Base-by-base conservation (phyloP, 1,284 basidiomycete species). In the Porodaedalea pini region DNA sequence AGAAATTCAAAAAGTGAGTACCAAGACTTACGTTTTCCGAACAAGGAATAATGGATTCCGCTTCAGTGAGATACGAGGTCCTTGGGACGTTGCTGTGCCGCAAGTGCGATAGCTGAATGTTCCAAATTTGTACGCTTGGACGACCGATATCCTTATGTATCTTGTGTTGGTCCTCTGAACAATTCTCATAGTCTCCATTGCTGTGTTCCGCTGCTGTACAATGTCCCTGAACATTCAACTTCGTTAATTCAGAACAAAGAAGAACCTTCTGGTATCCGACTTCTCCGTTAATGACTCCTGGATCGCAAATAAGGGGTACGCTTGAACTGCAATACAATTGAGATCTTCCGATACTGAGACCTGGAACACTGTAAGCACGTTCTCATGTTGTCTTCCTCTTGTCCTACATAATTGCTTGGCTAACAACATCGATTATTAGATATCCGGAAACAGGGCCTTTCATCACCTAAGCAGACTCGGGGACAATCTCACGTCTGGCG, bases 1-100 rank as follows among this genome's bases (percentile, higher is more conserved):
- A 92, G 73, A 80, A 79, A 67, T 89, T 83, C 73, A 92, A 92
- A 75, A 92, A 92, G 90, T 86, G 65, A 55, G 81, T 75, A 17
- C 29, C 25, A 3, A 10, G 6, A 13, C 15, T 57, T 25, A 15
- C 29, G 32, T 48, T 37, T 54, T 63, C 57, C 40, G 60, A 15
- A 2, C 2, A 31, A 1, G 21, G 27, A 29, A 29, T 47, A 25
- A 29, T 31, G n/a, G n/a, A 31, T 47, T 19, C 27, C 23, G 31
- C 17, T 59, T 13, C 56, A 73, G 70, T 59, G 81, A 82, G 67
- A 78, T 84, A 67, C 74, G 81, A 59, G 82, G 82, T 4, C 79
- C 79, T 56, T 84, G 82, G 82, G 82, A 84, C 64, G 78, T 79
- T 31, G 82, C 82, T 32, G 73, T 82, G 61, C 85, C 85, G 48